These are phyloP conservation scores for Penicillium sp. DNA, from an alignment of 2,329 filamentous ascomycete species.

Conservation along the genomic window DNA sequence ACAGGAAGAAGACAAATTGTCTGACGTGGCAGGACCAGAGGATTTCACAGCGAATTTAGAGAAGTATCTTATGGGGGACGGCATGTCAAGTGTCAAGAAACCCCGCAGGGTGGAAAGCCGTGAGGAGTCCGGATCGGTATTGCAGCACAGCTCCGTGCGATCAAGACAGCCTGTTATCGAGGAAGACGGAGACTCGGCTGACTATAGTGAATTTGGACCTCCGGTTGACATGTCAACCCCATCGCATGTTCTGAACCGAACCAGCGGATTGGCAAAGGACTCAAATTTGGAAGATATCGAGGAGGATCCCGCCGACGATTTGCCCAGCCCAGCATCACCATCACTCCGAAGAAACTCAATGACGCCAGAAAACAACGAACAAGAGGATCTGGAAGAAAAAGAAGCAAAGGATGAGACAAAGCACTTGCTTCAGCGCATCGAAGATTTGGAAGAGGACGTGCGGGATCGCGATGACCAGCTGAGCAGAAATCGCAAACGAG, in stretches of 20 bases:
- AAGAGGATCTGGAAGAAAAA: conserved; percentile 13
- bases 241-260: conserved; percentile 43
- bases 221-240: conserved; percentile 51
- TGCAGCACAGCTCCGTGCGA: conserved; percentile 23
- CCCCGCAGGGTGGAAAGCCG: conserved; percentile 15
- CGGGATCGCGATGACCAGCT: conserved; percentile 41
- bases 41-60: conserved; percentile 50
- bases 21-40: conserved; percentile 45
- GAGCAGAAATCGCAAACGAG: conserved; percentile 33
- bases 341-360: conserved; percentile 29
- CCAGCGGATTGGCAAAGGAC: conserved; percentile 31
- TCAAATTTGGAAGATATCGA: conserved; percentile 43
- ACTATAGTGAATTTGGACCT: conserved; percentile 48
- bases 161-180: conserved; percentile 33
- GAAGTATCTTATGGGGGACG: conserved; percentile 41
- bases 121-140: conserved; percentile 12
- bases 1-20: conserved; percentile 36
- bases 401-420: conserved; percentile 5
- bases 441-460: conserved; percentile 35
- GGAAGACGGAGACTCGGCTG: conserved; percentile 37
- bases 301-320: conserved; percentile 35
- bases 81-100: conserved; percentile 22
- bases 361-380: conserved; percentile 22
- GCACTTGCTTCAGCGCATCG: conserved; percentile 36
- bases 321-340: conserved; percentile 29